Evolutionary conservation across 2,329 filamentous ascomycete genomes (phyloP).

Genomic region (Diaporthe eres): DNA sequence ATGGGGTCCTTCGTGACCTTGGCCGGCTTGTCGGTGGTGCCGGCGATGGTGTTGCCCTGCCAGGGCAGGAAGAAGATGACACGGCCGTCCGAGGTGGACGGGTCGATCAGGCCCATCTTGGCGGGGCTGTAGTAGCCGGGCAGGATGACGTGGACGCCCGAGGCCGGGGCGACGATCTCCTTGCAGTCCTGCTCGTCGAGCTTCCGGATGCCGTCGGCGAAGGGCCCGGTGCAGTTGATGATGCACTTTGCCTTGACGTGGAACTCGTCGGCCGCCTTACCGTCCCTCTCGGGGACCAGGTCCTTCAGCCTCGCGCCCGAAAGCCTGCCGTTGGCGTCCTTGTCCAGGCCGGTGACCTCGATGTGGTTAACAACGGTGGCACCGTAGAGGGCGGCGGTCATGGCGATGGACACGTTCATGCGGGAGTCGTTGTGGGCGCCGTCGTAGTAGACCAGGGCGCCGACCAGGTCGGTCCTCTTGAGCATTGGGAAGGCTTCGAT

Average conservation of each 20-base stretch:
- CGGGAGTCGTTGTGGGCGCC: constrained; percentile 89
- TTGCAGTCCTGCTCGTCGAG: constrained; percentile 80
- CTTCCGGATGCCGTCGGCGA: constrained; percentile 84
- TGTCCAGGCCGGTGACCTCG: constrained; percentile 81
- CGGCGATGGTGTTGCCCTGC: constrained; percentile 89
- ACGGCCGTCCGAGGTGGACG: constrained; percentile 85
- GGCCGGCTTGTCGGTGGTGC: constrained; percentile 84
- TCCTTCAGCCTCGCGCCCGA: constrained; percentile 79
- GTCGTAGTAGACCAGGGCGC: constrained; percentile 88
- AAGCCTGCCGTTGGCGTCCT: constrained; percentile 78
- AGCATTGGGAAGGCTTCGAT: constrained; percentile 85
- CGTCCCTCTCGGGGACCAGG: constrained; percentile 69
- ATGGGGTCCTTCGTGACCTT: constrained; percentile 77
- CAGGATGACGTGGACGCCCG: constrained; percentile 86
- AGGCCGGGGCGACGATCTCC: constrained; percentile 84
- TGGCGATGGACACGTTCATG: constrained; percentile 87
- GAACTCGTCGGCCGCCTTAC: constrained; percentile 70
- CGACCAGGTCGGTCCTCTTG: constrained; percentile 79
- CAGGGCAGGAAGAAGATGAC: constrained; percentile 91
- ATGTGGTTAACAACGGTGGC: constrained; percentile 86
- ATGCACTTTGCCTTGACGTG: constrained; percentile 83
- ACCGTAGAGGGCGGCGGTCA: constrained; percentile 85
- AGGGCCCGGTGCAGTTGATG: constrained; percentile 88
- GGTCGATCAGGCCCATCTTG: constrained; percentile 87
- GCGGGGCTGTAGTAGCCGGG: constrained; percentile 84